Evolutionary conservation across 2,329 filamentous ascomycete species (phyloP).

Genomic region (Intubia oerlemansii): DNA sequence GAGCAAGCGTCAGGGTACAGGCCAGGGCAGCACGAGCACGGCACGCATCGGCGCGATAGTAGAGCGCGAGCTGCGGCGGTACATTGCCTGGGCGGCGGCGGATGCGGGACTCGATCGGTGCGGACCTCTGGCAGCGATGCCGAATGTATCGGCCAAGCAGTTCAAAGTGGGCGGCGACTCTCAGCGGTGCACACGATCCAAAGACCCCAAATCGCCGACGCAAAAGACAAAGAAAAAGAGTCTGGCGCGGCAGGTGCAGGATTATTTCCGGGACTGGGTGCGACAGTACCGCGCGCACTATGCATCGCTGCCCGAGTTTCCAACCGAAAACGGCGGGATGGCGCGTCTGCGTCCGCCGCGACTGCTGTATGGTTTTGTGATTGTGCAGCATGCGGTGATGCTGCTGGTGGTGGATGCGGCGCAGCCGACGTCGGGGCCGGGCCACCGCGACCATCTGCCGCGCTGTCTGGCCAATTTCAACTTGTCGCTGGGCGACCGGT

Average conservation of each 20-base stretch:
- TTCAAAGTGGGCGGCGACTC: constrained; percentile 1
- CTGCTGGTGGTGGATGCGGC: constrained; percentile 21
- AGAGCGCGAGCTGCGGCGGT: constrained; percentile 12
- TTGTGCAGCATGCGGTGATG: constrained; percentile 26
- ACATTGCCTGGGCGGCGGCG: constrained; percentile 13
- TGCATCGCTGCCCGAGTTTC: constrained; percentile 4
- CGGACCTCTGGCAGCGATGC: constrained; percentile 6
- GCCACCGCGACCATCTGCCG: constrained; percentile 8
- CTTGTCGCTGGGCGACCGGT: constrained; percentile 13
- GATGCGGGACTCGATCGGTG: constrained; percentile 12
- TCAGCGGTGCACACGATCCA: background rate
- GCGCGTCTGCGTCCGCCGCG: constrained; percentile 9
- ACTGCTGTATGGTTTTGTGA: constrained; percentile 20
- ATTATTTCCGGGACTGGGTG: constrained; percentile 7
- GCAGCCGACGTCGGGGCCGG: no score
- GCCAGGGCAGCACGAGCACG: no score
- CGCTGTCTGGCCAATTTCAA: constrained; percentile 13
- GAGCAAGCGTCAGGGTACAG: no score
- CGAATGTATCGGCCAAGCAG: constrained; percentile 18
- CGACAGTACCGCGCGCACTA: constrained; percentile 7
- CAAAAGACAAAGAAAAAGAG: constrained; percentile 2
- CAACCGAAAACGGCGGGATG: background rate
- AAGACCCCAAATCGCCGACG: background rate
- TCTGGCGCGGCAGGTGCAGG: constrained; percentile 6
- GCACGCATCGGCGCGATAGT: constrained; percentile 11